Conservation (phyloP, 176 grass and related monocot genomes). For the Poa pratensis region DNA sequence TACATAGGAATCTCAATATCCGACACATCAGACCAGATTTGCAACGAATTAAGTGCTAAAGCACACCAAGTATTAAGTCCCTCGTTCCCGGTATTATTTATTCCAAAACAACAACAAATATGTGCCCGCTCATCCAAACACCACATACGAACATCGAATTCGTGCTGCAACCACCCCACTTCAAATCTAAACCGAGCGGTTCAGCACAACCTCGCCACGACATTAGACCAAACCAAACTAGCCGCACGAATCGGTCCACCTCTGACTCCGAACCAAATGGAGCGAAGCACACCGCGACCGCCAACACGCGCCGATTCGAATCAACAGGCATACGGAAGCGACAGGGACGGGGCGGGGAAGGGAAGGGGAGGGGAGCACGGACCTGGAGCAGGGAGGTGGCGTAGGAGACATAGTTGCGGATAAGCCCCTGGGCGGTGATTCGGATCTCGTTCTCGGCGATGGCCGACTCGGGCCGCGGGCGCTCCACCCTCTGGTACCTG, state of each 20-base stretch:
- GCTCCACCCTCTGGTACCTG: constrained; percentile 92
- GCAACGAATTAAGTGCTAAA: not conserved
- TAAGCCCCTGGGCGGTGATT: constrained; percentile 86
- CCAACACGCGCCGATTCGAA: constrained; percentile 26
- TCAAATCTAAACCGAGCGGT: not conserved
- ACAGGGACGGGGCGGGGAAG: not conserved
- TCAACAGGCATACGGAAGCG: not conserved
- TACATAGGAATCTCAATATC: not conserved
- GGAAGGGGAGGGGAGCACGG: not conserved
- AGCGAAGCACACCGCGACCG: not conserved
- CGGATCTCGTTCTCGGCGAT: constrained; percentile 98
- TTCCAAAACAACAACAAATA: not conserved
- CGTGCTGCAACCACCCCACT: not conserved
- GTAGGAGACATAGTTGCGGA: constrained; percentile 80
- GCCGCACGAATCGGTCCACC: not conserved
- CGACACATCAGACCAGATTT: not conserved
- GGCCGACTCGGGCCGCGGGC: constrained; percentile 74
- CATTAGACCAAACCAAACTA: constrained; percentile 14
- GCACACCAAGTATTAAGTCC: not conserved
- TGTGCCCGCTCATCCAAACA: not conserved
- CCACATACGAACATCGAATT: not conserved
- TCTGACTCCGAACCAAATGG: not conserved
- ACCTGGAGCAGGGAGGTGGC: constrained; percentile 70
- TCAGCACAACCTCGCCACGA: not conserved
- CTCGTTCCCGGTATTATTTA: not conserved